Evolutionary conservation across 192 early-diverging fungal species (phyloP), one percentile per base, ranked within the genome.

Genomic region (Chytriomyces sp.): DNA sequence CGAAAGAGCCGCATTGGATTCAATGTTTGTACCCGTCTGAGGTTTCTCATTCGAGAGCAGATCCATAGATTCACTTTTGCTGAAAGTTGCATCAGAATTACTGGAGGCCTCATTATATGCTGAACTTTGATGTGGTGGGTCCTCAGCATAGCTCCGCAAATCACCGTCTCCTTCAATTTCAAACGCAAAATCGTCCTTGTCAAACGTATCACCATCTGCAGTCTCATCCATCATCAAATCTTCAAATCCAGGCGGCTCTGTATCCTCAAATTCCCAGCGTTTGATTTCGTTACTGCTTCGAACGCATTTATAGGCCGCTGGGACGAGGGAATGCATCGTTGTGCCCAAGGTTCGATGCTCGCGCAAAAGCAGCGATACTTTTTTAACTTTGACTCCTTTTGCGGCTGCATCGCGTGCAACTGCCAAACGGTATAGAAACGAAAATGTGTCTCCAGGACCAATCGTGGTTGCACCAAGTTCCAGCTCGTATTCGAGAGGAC

Each of bases 401-500:
- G 76, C 69, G n/a, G 84, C 87, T 3, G 76, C 78, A 45, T 86
- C 84, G 13, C 63, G 57, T 16, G 82, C 76, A 28, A 88, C 83
- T 1, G 80, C 77, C 18, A 88, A 64, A 45, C 87, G 79, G 67
- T 88, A 88, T 4, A 49, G 76, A 62, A 88, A 84, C 20, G 67
- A 48, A 9, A 88, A 72, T 16, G 77, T 13, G 72, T 88, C 87
- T 3, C 78, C 77, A 26, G 87, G 80, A 26, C 87, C 87, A 50
- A 86, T 64, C 13, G 80, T 83, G 16, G 78, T 82, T 35, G 82
- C n/a, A 7, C 66, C 50, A 45, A 88, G 61, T 59, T 86, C 87
- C 18, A 88, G 73, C 61, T 88, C 87, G 81, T 86, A 88, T 70
- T 88, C 87, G 16, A 86, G 48, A 13, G 87, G 87, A 10, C 57